phyloP scores from a whole-genome alignment of 78 protist genomes.

The Emiliania huxleyi region DNA sequence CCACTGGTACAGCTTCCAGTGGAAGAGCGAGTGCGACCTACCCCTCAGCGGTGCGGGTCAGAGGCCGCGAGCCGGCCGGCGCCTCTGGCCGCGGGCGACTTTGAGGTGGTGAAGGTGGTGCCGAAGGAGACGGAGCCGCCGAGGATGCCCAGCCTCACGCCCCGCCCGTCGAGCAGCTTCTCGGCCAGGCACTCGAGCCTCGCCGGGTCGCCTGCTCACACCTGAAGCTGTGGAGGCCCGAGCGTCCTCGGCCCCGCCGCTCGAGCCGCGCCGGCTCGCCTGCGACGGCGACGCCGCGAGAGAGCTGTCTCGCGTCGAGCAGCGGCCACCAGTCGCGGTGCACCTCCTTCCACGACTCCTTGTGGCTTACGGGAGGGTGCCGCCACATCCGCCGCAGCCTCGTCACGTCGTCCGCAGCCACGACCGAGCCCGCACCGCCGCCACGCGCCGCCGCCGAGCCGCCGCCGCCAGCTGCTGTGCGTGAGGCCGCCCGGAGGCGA shows the following conservation, averaged over 20 bases:
- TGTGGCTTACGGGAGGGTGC: background rate
- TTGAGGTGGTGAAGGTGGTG: conserved; percentile 6
- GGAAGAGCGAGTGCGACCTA: background rate
- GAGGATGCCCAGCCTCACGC: background rate
- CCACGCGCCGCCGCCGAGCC: background rate
- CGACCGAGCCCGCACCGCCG: too few relatives aligned
- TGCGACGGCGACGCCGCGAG: background rate
- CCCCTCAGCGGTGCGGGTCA: too few relatives aligned
- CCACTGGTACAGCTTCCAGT: conserved; percentile 23
- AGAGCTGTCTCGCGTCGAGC: background rate
- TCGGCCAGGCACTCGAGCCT: background rate
- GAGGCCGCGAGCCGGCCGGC: too few relatives aligned
- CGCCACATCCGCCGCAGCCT: background rate
- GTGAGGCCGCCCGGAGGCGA: background rate
- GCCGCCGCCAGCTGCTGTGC: background rate
- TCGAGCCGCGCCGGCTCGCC: background rate
- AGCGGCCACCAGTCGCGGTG: background rate
- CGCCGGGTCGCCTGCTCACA: background rate
- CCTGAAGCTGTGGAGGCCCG: too few relatives aligned
- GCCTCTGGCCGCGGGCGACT: too few relatives aligned
- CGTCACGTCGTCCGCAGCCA: too few relatives aligned
- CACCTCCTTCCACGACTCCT: background rate
- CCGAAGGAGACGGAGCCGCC: conserved; percentile 25
- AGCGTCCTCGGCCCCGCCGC: too few relatives aligned
- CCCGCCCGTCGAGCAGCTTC: background rate